Conservation (phyloP, 2,329 filamentous ascomycete genomes). For the Claviceps humidiphila region DNA sequence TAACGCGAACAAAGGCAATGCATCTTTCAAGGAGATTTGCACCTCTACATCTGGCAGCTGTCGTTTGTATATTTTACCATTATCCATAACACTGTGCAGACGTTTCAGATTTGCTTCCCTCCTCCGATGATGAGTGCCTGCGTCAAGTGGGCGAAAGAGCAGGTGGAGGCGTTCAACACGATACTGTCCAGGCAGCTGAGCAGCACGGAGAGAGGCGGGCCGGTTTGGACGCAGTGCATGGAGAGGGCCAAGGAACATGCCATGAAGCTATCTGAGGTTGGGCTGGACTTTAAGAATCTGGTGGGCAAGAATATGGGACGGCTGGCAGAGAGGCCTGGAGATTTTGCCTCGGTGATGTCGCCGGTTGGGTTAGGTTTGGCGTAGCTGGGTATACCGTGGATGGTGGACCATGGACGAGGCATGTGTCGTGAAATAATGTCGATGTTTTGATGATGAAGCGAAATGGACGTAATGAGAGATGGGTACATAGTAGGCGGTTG, state of each 20-base stretch:
- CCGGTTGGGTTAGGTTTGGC: slow-evolving; percentile 18
- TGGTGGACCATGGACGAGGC: no score
- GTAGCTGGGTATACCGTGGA: slow-evolving; percentile 1
- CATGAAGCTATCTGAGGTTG: slow-evolving; percentile 66
- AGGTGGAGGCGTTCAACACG: slow-evolving; percentile 80
- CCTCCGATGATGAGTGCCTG: slow-evolving; percentile 81
- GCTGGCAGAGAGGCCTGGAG: neutral
- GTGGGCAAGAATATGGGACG: slow-evolving; percentile 47
- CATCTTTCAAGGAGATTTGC: slow-evolving; percentile 86
- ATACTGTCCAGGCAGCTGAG: slow-evolving; percentile 75
- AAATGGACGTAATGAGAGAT: no score
- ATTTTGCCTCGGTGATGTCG: slow-evolving; percentile 7
- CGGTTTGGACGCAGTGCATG: slow-evolving; percentile 73
- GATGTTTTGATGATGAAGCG: no score
- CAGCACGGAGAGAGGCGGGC: slow-evolving; percentile 63
- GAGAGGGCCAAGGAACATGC: slow-evolving; percentile 70
- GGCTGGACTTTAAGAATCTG: slow-evolving; percentile 76
- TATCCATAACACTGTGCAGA: slow-evolving; percentile 83
- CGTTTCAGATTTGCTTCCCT: slow-evolving; percentile 79
- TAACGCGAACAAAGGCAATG: slow-evolving; percentile 52
- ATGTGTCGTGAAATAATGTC: no score
- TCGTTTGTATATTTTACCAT: slow-evolving; percentile 93
- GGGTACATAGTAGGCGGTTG: no score
- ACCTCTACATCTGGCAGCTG: slow-evolving; percentile 86
- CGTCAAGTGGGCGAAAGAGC: slow-evolving; percentile 96